Evolutionary conservation across 768 basidiomycete genomes (phyloP).

Genomic region (Austroboletus festivus): DNA sequence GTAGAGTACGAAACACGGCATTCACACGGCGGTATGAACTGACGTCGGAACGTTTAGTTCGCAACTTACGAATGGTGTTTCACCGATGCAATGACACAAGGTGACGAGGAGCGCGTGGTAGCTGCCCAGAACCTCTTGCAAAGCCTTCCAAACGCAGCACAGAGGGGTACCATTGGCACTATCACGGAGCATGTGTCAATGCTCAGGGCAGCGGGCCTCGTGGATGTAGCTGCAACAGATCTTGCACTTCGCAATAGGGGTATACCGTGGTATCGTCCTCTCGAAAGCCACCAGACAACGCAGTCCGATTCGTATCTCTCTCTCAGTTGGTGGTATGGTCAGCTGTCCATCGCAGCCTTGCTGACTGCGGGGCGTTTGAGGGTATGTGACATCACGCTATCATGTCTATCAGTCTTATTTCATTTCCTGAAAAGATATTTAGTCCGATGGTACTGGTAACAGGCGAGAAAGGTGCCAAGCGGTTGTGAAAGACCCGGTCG

Average conservation of each 20-base stretch:
- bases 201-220: not conserved
- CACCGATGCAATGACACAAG: not conserved
- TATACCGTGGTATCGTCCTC: slow-evolving; percentile 7
- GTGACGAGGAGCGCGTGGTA: not conserved
- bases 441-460: slow-evolving; percentile 8
- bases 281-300: not conserved
- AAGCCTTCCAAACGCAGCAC: not conserved
- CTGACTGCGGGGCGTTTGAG: slow-evolving; percentile 2
- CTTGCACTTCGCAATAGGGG: not conserved
- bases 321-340: slow-evolving; percentile 4
- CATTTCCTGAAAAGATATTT: not conserved
- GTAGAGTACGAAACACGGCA: not conserved
- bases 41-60: not conserved
- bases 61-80: slow-evolving; percentile 8
- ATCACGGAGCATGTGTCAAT: not conserved
- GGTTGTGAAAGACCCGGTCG: too few relatives aligned
- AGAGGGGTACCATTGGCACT: not conserved
- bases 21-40: not conserved
- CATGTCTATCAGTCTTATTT: not conserved
- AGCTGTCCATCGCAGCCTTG: slow-evolving; percentile 6
- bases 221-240: not conserved
- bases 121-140: not conserved
- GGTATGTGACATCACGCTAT: not conserved
- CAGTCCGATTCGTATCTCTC: not conserved
- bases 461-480: not conserved